Base-by-base conservation (phyloP, 805 yeast genomes). In the Maudiozyma barnettii region DNA sequence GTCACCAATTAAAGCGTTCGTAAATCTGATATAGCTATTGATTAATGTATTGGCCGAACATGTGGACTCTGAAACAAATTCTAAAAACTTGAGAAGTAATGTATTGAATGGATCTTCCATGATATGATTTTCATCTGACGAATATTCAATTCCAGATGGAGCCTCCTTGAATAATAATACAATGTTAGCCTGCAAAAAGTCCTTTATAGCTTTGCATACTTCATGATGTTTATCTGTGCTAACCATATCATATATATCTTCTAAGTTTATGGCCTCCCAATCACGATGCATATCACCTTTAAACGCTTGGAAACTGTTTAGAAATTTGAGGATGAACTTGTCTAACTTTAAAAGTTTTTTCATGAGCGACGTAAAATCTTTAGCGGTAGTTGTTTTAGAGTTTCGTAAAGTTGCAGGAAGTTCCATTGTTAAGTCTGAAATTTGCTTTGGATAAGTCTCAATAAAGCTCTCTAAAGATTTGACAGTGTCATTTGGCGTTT, bases 391-490 rank as follows among this genome's bases (percentile, higher is more conserved):
- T 44, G 79, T 55, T 57, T 82, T 84, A 2, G 43, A 30, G n/a
- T 64, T 59, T 2, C 74, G 68, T 50, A 84, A 68, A 22, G 66
- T 66, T 7, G 68, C 62, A 2, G 89, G 82, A 31, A 83, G 66
- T 46, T 70, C 71, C 44, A 72, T 67, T 23, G 61, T 59, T 0
- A 75, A 65, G 30, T 57, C 58, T 2, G 65, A 53, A 18, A 78
- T 58, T 46, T 69, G 72, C n/a, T 70, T 73, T 2, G 78, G 68
- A 57, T 73, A 77, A 9, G 72, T 65, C 13, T 65, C 59, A 3
- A 81, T 68, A 45, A 87, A 68, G n/a, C 72, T 69, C 43, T 75
- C 76, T 50, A 87, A 68, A 41, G 78, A 78, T 3, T 60, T 61
- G 30, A 77, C 58, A n/a, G 81, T 81, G 12, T 45, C 35, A 13